phyloP scores from a whole-genome alignment of 345 rosid genomes.

The Rhodamnia argentea region DNA sequence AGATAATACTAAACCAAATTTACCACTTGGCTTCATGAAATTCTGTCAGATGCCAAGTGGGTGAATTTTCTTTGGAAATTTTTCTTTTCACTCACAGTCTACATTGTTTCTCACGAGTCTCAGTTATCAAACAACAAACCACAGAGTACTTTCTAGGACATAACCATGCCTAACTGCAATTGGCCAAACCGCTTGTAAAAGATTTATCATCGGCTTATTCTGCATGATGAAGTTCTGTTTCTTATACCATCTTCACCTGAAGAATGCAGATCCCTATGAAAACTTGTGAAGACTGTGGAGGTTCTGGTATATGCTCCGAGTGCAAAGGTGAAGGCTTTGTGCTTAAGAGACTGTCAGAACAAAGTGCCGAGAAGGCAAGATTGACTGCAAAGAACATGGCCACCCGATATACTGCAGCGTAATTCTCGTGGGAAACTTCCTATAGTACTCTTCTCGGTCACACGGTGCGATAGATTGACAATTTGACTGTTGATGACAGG shows the following conservation, averaged over 20 bases:
- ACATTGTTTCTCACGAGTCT: background rate
- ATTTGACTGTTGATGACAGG: slow-evolving; percentile 20
- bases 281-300: slow-evolving; percentile 64
- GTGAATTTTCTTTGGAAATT: background rate
- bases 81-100: background rate
- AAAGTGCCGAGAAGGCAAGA: slow-evolving; percentile 69
- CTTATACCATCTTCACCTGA: background rate
- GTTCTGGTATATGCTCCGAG: slow-evolving; percentile 81
- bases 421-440: background rate
- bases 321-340: slow-evolving; percentile 95
- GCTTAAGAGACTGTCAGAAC: slow-evolving; percentile 61
- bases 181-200: background rate
- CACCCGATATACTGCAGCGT: slow-evolving; percentile 95
- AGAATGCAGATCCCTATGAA: slow-evolving; percentile 41
- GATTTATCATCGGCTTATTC: background rate
- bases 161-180: background rate
- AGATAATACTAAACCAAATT: background rate
- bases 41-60: background rate
- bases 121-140: background rate
- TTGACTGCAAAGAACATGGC: slow-evolving; percentile 71
- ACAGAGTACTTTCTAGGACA: background rate
- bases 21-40: background rate
- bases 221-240: background rate
- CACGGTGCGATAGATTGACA: background rate
- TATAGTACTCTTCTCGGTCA: background rate